Evolutionary conservation across 768 basidiomycete species (phyloP), one percentile per base, ranked within the genome.

Genomic region (Myochromella boudieri): DNA sequence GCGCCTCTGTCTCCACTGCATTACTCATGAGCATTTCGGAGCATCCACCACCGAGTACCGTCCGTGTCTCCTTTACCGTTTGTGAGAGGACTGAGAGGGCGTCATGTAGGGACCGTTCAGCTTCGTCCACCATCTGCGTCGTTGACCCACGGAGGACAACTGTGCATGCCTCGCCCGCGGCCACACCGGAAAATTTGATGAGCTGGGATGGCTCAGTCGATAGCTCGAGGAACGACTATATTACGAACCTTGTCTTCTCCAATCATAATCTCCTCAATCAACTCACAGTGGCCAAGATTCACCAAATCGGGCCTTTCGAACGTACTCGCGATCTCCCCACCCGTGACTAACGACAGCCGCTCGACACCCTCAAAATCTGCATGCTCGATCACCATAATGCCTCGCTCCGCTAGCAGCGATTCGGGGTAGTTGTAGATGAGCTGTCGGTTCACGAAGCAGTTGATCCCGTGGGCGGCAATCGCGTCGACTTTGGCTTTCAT

Each of bases 341-440:
- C 97, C 10, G 95, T 97, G 25, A 99, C 97, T 4, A 99, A 79
- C 2, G 94, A 93, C 37, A 99, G 63, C 15, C 97, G 79, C 66
- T 99, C 97, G 10, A 99, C 97, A 48, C 97, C 97, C 65, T 99
- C 97, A 59, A 99, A 98, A 62, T 99, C 97, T 11, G 95, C 97
- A 59, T 99, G 97, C 62, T 98, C 97, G 55, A 98, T 98, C 34
- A 84, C 85, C 84, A 97, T 73, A 68, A 98, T 92, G 45, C 97
- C 95, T 51, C 85, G 85, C 63, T 98, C 97, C 2, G 95, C 77
- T n/a, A 99, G 78, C 0, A 99, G 73, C 1, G 87, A 91, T 66
- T 99, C 97, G 33, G 97, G 97, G 64, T 97, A 98, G 77, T 99
- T 98, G 82, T 98, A 99, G 70, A 99, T 91, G 36, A 99, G 78